phyloP scores from a whole-genome alignment of 208 protist species.

The Trypanosoma mega region DNA sequence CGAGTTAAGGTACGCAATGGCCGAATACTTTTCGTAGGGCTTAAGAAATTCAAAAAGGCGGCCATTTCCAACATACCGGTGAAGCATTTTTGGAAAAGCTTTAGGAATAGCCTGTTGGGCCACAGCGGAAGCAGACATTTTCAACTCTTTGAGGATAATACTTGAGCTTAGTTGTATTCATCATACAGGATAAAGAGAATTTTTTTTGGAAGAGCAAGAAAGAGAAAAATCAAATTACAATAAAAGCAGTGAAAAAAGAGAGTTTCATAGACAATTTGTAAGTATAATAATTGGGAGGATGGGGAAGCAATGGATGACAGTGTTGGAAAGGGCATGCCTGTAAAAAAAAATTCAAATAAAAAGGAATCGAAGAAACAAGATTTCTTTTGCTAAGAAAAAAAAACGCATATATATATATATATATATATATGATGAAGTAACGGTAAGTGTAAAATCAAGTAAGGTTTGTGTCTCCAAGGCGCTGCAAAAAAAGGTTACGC shows the following conservation, averaged over 20 bases:
- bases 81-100: slow-evolving; percentile 68
- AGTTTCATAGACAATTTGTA: no score
- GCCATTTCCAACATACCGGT: slow-evolving; percentile 75
- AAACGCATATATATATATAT: neutral
- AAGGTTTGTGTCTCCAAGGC: slow-evolving; percentile 10
- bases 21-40: slow-evolving; percentile 69
- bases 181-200: slow-evolving; percentile 12
- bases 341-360: slow-evolving; percentile 26
- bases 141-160: neutral
- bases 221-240: no score
- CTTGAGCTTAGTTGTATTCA: slow-evolving; percentile 4
- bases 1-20: slow-evolving; percentile 81
- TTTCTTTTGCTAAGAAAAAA: neutral
- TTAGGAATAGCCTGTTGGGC: slow-evolving; percentile 71
- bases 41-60: slow-evolving; percentile 72
- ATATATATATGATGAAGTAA: no score
- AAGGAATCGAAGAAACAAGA: slow-evolving; percentile 3
- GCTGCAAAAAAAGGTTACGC: slow-evolving; percentile 21
- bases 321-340: no score
- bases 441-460: slow-evolving; percentile 1
- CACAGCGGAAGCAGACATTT: slow-evolving; percentile 40
- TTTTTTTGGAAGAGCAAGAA: no score
- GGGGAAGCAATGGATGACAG: no score
- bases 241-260: no score
- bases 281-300: no score